Evolutionary conservation across 768 basidiomycete species (phyloP).

Genomic region (Cantharellus cinnabarinus): DNA sequence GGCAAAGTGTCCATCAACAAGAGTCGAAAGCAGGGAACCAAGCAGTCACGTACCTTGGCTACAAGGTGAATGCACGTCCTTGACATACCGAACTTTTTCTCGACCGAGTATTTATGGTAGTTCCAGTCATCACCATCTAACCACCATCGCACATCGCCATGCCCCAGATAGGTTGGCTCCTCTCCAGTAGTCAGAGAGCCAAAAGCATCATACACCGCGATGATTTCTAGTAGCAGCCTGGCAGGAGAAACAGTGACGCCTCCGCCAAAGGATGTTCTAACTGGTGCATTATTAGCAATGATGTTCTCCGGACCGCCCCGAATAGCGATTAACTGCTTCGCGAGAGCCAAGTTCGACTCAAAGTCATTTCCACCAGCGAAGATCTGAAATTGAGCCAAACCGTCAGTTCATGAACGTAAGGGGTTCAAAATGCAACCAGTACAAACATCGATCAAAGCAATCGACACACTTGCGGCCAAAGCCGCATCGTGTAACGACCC

Average conservation of each 20-base stretch:
- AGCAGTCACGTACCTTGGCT: constrained; percentile 11
- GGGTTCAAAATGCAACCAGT: constrained; percentile 3
- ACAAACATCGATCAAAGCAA: constrained; percentile 20
- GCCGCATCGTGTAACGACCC: constrained; percentile 16
- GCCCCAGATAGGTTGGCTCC: constrained; percentile 19
- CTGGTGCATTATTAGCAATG: constrained; percentile 13
- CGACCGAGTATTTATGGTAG: constrained; percentile 23
- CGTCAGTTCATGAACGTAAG: constrained; percentile 3
- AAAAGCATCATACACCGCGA: constrained; percentile 25
- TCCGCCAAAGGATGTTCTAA: constrained; percentile 8
- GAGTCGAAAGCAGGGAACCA: background rate
- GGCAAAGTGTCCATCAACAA: background rate
- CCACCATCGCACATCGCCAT: constrained; percentile 22
- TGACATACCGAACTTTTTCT: constrained; percentile 26
- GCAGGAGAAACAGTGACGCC: constrained; percentile 17
- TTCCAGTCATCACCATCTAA: constrained; percentile 17
- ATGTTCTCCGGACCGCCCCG: constrained; percentile 25
- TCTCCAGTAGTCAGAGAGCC: constrained; percentile 22
- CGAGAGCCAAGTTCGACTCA: constrained; percentile 20
- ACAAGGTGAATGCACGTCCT: constrained; percentile 15
- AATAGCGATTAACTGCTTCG: constrained; percentile 21
- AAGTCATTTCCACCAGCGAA: constrained; percentile 24
- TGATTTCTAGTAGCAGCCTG: constrained; percentile 22
- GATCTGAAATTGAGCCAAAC: constrained; percentile 14
- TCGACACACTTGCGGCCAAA: constrained; percentile 15